Conservation (phyloP, 1,284 basidiomycete genomes). For the Boletus semigastroideus region DNA sequence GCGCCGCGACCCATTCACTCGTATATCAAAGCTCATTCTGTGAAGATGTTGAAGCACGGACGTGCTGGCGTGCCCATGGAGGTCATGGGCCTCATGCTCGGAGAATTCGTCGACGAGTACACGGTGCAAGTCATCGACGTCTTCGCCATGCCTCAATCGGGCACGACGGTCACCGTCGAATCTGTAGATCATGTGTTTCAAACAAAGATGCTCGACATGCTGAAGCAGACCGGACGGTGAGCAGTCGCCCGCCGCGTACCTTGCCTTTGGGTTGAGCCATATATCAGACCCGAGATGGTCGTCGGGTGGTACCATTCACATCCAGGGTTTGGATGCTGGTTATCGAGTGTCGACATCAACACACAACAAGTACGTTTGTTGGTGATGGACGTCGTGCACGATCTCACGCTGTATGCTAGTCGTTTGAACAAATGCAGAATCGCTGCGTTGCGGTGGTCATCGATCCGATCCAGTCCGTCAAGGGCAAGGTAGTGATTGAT, state of each 20-base stretch:
- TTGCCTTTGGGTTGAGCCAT: not conserved
- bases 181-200: constrained; percentile 99
- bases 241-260: constrained; percentile 1
- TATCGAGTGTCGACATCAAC: constrained; percentile 98
- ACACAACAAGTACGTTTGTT: constrained; percentile 81
- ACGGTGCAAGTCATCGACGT: constrained; percentile 98
- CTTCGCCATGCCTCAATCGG: constrained; percentile 99
- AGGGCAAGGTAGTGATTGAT: constrained; percentile 98
- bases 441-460: constrained; percentile 98
- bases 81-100: constrained; percentile 99
- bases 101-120: constrained; percentile 99
- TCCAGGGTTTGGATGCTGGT: constrained; percentile 99
- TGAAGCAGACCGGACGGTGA: constrained; percentile 97
- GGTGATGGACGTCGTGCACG: constrained; percentile 4
- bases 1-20: not conserved
- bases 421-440: constrained; percentile 94
- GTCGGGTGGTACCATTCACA: constrained; percentile 99
- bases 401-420: constrained; percentile 49
- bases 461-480: constrained; percentile 99
- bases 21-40: constrained; percentile 5
- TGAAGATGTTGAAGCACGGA: constrained; percentile 98
- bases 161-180: constrained; percentile 98
- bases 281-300: constrained; percentile 89
- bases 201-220: constrained; percentile 98
- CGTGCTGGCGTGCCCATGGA: constrained; percentile 99